These are phyloP conservation scores for Lachancea nothofagi DNA, from an alignment of 805 yeast species.

Conservation along the genomic window DNA sequence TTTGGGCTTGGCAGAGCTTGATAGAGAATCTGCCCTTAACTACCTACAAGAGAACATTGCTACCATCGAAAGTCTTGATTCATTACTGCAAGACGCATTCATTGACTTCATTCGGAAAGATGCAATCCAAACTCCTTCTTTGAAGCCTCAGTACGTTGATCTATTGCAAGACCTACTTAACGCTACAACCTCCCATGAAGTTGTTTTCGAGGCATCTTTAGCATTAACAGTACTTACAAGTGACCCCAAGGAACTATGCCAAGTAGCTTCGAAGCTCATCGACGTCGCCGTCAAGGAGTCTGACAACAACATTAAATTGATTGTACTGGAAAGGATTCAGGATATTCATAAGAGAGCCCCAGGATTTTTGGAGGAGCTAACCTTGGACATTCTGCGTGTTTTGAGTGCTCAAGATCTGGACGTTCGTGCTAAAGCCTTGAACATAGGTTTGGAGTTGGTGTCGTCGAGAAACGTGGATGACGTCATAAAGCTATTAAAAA, in stretches of 20 bases:
- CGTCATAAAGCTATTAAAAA: conserved; percentile 84
- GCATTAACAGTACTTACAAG: conserved; percentile 60
- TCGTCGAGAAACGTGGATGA: conserved; percentile 89
- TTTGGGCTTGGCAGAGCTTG: conserved; percentile 73
- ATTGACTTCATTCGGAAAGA: conserved; percentile 89
- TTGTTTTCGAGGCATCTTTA: conserved; percentile 86
- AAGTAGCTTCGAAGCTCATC: conserved; percentile 80
- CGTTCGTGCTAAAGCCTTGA: conserved; percentile 83
- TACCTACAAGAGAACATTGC: conserved; percentile 69
- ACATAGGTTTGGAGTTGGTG: conserved; percentile 73
- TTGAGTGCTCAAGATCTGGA: conserved; percentile 85
- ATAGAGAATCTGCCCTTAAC: conserved; percentile 77
- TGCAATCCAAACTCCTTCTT: conserved; percentile 54
- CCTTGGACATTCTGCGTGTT: conserved; percentile 80
- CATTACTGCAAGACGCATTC: conserved; percentile 80
- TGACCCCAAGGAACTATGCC: conserved; percentile 60
- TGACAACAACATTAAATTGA: conserved; percentile 92
- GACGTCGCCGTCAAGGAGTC: conserved; percentile 87
- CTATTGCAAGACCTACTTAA: conserved; percentile 71
- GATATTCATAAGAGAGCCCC: conserved; percentile 70
- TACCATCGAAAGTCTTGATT: conserved; percentile 61
- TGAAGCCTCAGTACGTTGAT: conserved; percentile 65
- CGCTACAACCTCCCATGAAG: conserved; percentile 51
- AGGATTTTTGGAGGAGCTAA: conserved; percentile 76
- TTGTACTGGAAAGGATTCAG: conserved; percentile 79